Evolutionary conservation across 2,329 filamentous ascomycete species (phyloP).

Genomic region (Fusarium transvaalense): DNA sequence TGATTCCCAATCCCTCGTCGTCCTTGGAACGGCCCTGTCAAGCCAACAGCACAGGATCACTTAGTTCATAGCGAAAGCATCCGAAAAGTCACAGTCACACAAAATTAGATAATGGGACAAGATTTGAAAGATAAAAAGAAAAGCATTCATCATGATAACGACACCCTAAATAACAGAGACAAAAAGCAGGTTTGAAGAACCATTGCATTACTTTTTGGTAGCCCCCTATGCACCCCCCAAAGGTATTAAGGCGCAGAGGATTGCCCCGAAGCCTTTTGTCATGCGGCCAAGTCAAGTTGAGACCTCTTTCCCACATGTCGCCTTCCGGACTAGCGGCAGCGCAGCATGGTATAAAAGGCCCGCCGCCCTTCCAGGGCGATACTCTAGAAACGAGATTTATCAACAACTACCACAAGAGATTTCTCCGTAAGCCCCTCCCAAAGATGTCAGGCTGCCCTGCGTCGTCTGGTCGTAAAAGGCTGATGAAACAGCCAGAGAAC

Average conservation of each 20-base stretch:
- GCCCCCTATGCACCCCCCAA: conserved; percentile 52
- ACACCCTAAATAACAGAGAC: conserved; percentile 55
- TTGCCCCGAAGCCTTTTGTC: conserved; percentile 54
- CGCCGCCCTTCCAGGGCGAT: conserved; percentile 46
- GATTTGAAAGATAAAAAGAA: conserved; percentile 40
- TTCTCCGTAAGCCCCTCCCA: conserved; percentile 50
- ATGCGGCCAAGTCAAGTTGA: conserved; percentile 50
- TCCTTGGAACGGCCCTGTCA: neutral
- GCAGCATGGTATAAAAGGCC: conserved; percentile 6
- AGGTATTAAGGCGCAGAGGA: conserved; percentile 55
- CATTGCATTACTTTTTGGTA: conserved; percentile 60
- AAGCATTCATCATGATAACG: conserved; percentile 52
- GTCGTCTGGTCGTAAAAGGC: conserved; percentile 37
- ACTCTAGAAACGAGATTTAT: conserved; percentile 59
- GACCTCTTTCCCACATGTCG: conserved; percentile 50
- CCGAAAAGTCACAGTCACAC: neutral
- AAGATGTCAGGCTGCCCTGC: conserved; percentile 49
- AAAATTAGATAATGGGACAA: neutral
- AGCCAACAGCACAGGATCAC: neutral
- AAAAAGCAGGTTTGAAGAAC: conserved; percentile 52
- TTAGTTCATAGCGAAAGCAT: neutral
- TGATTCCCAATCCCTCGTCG: neutral
- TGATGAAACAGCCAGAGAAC: conserved; percentile 43
- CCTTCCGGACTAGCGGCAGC: conserved; percentile 49
- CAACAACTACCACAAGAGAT: conserved; percentile 55